phyloP scores from a whole-genome alignment of 1,284 basidiomycete species.

The Dichomitus squalens region DNA sequence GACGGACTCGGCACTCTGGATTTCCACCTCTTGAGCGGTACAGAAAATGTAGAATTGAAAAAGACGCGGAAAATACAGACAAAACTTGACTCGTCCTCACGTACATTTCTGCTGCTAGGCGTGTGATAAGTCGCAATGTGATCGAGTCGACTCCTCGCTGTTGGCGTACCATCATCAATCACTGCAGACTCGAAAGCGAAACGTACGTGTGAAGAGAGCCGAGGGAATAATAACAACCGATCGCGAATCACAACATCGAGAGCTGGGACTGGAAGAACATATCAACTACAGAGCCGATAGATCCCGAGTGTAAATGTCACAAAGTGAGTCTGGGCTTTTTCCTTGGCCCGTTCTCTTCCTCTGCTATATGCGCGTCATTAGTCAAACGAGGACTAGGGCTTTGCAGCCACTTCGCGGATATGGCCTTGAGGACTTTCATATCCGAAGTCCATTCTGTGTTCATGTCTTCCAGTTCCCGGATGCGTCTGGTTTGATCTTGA shows the following conservation, averaged over 20 bases:
- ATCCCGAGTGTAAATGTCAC: neutral
- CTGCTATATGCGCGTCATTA: neutral
- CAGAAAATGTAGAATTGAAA: conserved; percentile 34
- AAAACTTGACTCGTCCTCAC: conserved; percentile 24
- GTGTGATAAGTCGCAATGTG: no score
- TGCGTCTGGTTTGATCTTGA: neutral
- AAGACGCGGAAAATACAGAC: conserved; percentile 32
- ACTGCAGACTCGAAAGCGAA: no score
- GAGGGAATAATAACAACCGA: no score
- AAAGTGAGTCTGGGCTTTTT: neutral
- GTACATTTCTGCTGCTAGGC: no score
- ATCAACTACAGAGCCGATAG: no score
- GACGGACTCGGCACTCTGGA: neutral
- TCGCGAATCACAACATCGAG: no score
- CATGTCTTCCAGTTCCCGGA: neutral
- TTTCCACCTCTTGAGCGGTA: conserved; percentile 5
- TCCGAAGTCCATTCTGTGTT: no score
- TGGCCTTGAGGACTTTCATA: neutral
- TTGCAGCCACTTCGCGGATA: neutral
- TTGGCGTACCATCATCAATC: no score
- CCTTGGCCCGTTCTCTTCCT: neutral
- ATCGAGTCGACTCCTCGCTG: no score
- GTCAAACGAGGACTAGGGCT: neutral
- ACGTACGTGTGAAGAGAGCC: no score
- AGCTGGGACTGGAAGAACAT: no score